These are phyloP conservation scores for Neckera pumila DNA, from an alignment of 225 moss, liverwort and hornwort species.

Conservation along the genomic window DNA sequence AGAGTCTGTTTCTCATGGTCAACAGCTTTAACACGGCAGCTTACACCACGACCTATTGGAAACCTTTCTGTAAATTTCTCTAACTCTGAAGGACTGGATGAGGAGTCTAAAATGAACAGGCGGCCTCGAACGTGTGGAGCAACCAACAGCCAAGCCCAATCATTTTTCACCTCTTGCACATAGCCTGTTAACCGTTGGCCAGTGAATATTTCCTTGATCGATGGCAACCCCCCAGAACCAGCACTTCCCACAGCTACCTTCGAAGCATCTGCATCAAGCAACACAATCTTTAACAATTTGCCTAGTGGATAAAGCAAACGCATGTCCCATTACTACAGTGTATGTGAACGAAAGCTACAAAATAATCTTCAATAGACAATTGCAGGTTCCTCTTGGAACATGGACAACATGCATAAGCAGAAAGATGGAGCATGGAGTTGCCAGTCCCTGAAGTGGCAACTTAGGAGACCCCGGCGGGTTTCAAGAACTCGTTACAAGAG, in stretches of 20 bases:
- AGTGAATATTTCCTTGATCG: conserved; percentile 27
- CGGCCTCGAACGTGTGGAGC: conserved; percentile 77
- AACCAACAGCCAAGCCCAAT: conserved; percentile 77
- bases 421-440: neutral
- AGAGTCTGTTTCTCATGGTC: conserved; percentile 39
- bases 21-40: conserved; percentile 49
- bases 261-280: conserved; percentile 15
- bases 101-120: conserved; percentile 69
- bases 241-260: conserved; percentile 4
- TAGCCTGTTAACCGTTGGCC: conserved; percentile 49
- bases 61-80: conserved; percentile 43
- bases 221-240: conserved; percentile 24
- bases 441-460: neutral
- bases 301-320: neutral
- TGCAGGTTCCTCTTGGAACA: neutral
- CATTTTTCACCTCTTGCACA: conserved; percentile 65
- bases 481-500: neutral
- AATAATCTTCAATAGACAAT: neutral
- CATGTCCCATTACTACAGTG: neutral
- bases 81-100: conserved; percentile 56
- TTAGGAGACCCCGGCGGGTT: neutral
- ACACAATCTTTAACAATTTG: neutral
- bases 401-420: neutral
- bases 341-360: neutral
- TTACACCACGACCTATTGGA: conserved; percentile 46